A percentile compares a stretch with the other conserved stretches of the same genome.
Conservation (phyloP, 805 yeast genomes). For the Candida namnaoensis region DNA sequence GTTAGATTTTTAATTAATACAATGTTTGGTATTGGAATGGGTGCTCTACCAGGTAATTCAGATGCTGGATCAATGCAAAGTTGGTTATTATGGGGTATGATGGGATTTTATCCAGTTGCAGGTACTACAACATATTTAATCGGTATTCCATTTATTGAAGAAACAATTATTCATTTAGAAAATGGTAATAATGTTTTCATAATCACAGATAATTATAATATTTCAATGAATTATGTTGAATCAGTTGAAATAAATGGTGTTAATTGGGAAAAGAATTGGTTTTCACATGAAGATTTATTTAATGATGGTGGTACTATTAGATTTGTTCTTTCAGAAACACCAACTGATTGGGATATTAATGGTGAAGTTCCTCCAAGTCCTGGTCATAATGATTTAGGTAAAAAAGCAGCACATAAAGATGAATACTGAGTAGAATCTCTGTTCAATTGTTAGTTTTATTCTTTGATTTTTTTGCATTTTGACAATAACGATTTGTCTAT, state of each 20-base stretch:
- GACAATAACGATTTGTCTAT: too few relatives aligned
- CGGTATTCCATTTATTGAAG: constrained; percentile 21
- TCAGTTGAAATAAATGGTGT: constrained; percentile 23
- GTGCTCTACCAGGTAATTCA: constrained; percentile 28
- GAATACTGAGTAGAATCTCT: too few relatives aligned
- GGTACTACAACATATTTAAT: constrained; percentile 26
- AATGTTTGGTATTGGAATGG: constrained; percentile 17
- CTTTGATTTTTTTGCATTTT: too few relatives aligned
- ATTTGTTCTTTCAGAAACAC: constrained; percentile 9
- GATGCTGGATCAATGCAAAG: constrained; percentile 31
- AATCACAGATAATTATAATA: constrained; percentile 15
- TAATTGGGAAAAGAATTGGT: constrained; percentile 20
- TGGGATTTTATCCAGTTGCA: constrained; percentile 27
- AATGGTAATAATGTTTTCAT: constrained; percentile 18
- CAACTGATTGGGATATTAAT: constrained; percentile 8
- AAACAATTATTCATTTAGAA: constrained; percentile 16
- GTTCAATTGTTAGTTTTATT: too few relatives aligned
- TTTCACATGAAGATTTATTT: constrained; percentile 23
- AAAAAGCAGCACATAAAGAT: too few relatives aligned
- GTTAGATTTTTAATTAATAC: constrained; percentile 20
- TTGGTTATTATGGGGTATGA: constrained; percentile 24
- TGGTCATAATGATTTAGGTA: constrained; percentile 20
- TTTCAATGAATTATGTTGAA: constrained; percentile 19
- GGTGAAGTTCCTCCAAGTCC: constrained; percentile 14
- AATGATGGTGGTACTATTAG: constrained; percentile 18